Evolutionary conservation across 225 moss, liverwort and hornwort genomes (phyloP).

Genomic region (Marchantia paleacea): DNA sequence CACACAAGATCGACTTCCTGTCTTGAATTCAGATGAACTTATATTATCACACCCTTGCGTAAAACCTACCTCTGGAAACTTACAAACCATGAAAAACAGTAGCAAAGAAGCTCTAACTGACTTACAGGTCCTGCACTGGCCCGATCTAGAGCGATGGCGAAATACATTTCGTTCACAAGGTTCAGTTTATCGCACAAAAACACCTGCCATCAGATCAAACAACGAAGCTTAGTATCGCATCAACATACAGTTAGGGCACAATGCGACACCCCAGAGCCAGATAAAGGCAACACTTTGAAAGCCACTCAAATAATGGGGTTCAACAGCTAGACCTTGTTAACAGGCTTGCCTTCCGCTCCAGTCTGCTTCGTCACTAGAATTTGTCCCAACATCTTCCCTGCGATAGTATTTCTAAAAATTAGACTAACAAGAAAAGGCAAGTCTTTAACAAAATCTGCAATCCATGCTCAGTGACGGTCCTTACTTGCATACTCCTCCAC

Average conservation of each 20-base stretch:
- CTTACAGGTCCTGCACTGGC: constrained; percentile 91
- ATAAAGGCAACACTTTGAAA: no score
- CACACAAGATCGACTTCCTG: no score
- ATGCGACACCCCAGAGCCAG: background rate
- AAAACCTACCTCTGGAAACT: background rate
- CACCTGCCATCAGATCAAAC: constrained; percentile 42
- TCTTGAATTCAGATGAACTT: no score
- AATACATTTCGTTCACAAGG: constrained; percentile 94
- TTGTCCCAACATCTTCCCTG: constrained; percentile 89
- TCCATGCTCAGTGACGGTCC: background rate
- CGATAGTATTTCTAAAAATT: background rate
- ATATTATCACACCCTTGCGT: no score
- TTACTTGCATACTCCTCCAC: constrained; percentile 65
- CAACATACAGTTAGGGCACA: background rate
- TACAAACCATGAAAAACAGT: background rate
- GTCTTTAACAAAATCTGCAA: background rate
- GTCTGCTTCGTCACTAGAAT: constrained; percentile 94
- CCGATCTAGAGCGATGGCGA: constrained; percentile 90
- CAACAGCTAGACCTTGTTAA: constrained; percentile 54
- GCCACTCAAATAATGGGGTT: background rate
- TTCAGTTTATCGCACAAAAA: constrained; percentile 77
- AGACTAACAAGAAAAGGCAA: background rate
- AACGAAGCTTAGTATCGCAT: background rate
- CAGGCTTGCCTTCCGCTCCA: constrained; percentile 87
- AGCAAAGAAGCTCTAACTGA: background rate